phyloP scores from a whole-genome alignment of 441 rosid species.

The Aleurites moluccanus region DNA sequence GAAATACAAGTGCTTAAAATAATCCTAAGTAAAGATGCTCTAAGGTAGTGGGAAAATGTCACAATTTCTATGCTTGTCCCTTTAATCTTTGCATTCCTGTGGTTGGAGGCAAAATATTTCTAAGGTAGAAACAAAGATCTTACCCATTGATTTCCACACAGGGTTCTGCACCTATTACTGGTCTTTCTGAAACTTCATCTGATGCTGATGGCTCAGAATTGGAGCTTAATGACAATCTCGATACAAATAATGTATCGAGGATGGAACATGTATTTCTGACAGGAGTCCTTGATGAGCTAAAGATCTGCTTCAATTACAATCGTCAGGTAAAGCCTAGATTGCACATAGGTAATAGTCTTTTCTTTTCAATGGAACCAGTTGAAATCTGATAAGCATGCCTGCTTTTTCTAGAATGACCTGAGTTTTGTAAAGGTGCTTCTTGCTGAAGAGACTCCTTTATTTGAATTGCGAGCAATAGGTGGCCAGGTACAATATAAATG shows the following conservation, averaged over 20 bases:
- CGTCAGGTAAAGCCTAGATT: slow-evolving; percentile 49
- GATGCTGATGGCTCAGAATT: slow-evolving; percentile 76
- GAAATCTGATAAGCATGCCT: slow-evolving; percentile 36
- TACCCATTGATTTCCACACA: slow-evolving; percentile 34
- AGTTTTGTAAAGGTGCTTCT: slow-evolving; percentile 75
- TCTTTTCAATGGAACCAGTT: slow-evolving; percentile 24
- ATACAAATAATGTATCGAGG: slow-evolving; percentile 41
- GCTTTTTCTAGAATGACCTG: slow-evolving; percentile 51
- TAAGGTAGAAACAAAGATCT: neutral
- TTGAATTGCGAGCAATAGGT: slow-evolving; percentile 93
- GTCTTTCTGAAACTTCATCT: slow-evolving; percentile 91
- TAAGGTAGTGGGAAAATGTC: neutral
- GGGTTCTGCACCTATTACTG: slow-evolving; percentile 82
- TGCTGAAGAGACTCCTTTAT: slow-evolving; percentile 69
- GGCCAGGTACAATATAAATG: slow-evolving; percentile 85
- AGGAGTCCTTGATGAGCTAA: slow-evolving; percentile 93
- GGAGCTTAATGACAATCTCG: slow-evolving; percentile 44
- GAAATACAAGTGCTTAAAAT: neutral
- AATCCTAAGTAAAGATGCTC: neutral
- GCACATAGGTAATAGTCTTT: slow-evolving; percentile 17
- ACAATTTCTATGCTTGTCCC: neutral
- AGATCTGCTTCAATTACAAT: slow-evolving; percentile 73
- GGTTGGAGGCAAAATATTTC: slow-evolving; percentile 5
- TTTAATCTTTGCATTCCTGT: neutral
- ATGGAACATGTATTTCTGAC: slow-evolving; percentile 73